Base-by-base conservation (phyloP, 495 filamentous ascomycete species). In the Pyrenula aspistea region DNA sequence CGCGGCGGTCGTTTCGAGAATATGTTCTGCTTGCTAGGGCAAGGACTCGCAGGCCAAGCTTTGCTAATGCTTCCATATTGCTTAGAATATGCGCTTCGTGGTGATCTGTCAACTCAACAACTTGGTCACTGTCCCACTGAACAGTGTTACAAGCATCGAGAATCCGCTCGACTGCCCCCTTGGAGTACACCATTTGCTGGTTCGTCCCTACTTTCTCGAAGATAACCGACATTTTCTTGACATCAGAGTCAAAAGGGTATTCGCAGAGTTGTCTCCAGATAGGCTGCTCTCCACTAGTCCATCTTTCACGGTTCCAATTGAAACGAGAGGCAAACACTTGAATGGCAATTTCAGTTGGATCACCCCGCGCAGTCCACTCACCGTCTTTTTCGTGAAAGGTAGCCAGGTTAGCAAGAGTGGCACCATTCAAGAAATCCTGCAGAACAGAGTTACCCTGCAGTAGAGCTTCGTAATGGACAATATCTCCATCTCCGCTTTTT, bases 121-220 rank as follows among this genome's bases (percentile, higher is more conserved):
- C 67, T 2, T 59, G 63, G 0, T 69, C 57, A 2, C 63, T 72
- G 11, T 71, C 61, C 67, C 71, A 70, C 55, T 73, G 71, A 56
- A 82, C 68, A 0, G 65, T 67, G 2, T 70, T 73, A 69, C 88
- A 91, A 8, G 87, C 67, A 56, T 89, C 86, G 31, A 93, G 65
- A 11, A 93, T 75, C 21, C 86, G 81, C 67, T 93, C 88, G 36
- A 90, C 88, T 3, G 88, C 88, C 2, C 88, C 88, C 65, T 93
- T 93, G 56, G 81, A 84, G 63, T 90, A 91, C 10, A 83, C 65
- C 60, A 62, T 61, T 58, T 75, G 65, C 25, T 77, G 63, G 1
- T 56, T 69, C 1, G 55, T 61, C 10, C 66, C 59, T 47, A 64
- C 65, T 4, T 75, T 67, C 12, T 69, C 62, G 62, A 81, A 86